phyloP scores from a whole-genome alignment of 2,329 filamentous ascomycete species.

The Claviceps sp. region DNA sequence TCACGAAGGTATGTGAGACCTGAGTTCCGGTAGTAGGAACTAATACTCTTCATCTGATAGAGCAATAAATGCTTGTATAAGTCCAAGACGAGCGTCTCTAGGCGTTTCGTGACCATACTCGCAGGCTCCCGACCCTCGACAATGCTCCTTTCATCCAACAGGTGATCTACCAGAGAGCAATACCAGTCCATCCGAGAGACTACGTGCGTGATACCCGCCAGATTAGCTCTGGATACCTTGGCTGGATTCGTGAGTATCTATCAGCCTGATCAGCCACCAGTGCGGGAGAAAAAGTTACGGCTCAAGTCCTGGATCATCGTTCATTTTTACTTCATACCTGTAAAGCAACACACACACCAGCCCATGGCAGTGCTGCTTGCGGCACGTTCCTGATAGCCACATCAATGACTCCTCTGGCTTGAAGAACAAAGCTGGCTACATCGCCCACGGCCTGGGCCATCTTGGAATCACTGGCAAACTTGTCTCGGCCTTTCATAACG shows the following conservation, averaged over 20 bases:
- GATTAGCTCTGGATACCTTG: slow-evolving; percentile 4
- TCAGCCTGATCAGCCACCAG: background rate
- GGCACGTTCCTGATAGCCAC: slow-evolving; percentile 7
- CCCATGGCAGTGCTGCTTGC: slow-evolving; percentile 7
- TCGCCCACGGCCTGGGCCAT: slow-evolving; percentile 6
- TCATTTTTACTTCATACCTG: slow-evolving; percentile 2
- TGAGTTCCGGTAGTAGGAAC: slow-evolving; percentile 6
- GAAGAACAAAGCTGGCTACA: slow-evolving; percentile 6
- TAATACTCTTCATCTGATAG: slow-evolving; percentile 7
- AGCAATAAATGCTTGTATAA: slow-evolving; percentile 7
- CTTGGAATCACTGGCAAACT: slow-evolving; percentile 6
- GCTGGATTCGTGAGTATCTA: slow-evolving; percentile 8
- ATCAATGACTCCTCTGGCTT: slow-evolving; percentile 6
- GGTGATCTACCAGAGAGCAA: slow-evolving; percentile 6
- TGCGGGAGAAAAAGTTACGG: background rate
- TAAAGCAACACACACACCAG: slow-evolving; percentile 7
- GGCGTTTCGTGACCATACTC: slow-evolving; percentile 3
- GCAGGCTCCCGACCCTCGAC: slow-evolving; percentile 5
- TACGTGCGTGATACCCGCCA: slow-evolving; percentile 6
- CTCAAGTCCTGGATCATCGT: too few relatives aligned
- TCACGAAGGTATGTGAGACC: slow-evolving; percentile 6
- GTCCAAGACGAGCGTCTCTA: slow-evolving; percentile 5
- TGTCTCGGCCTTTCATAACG: slow-evolving; percentile 6
- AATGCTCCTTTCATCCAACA: slow-evolving; percentile 7
- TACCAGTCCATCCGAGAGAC: slow-evolving; percentile 8